phyloP scores from a whole-genome alignment of 2,329 filamentous ascomycete species.

The Talaromyces marneffei region DNA sequence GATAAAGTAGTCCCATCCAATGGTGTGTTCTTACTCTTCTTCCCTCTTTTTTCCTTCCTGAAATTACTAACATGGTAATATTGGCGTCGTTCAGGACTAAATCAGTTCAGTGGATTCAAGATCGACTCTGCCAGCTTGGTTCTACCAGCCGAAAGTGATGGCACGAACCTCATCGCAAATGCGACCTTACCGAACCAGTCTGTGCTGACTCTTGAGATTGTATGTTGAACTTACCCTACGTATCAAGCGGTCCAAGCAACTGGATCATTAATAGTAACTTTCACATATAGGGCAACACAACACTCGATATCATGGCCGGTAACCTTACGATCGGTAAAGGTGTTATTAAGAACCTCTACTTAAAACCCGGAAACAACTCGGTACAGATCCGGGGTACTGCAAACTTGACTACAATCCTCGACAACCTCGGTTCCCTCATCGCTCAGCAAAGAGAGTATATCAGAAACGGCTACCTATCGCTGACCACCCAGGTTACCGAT shows the following conservation, averaged over 20 bases:
- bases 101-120: slow-evolving; percentile 47
- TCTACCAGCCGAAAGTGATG: slow-evolving; percentile 36
- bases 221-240: slow-evolving; percentile 15
- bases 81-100: slow-evolving; percentile 41
- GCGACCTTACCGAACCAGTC: slow-evolving; percentile 55
- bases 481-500: slow-evolving; percentile 24
- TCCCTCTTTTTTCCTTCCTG: not conserved
- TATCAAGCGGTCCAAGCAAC: not conserved
- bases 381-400: slow-evolving; percentile 45
- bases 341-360: slow-evolving; percentile 45
- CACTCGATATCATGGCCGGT: slow-evolving; percentile 47
- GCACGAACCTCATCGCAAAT: slow-evolving; percentile 50
- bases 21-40: slow-evolving; percentile 20
- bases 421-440: slow-evolving; percentile 24
- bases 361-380: slow-evolving; percentile 50
- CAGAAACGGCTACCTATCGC: slow-evolving; percentile 23
- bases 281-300: slow-evolving; percentile 44
- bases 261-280: not conserved
- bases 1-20: slow-evolving; percentile 31
- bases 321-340: slow-evolving; percentile 46
- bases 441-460: slow-evolving; percentile 22
- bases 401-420: slow-evolving; percentile 38
- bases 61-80: not conserved
- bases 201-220: slow-evolving; percentile 49
- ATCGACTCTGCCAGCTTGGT: slow-evolving; percentile 45